Percentiles rank a stretch among this genome's conserved stretches.
Conservation (phyloP, 176 grass and related monocot genomes). For the Oryza meridionalis region DNA sequence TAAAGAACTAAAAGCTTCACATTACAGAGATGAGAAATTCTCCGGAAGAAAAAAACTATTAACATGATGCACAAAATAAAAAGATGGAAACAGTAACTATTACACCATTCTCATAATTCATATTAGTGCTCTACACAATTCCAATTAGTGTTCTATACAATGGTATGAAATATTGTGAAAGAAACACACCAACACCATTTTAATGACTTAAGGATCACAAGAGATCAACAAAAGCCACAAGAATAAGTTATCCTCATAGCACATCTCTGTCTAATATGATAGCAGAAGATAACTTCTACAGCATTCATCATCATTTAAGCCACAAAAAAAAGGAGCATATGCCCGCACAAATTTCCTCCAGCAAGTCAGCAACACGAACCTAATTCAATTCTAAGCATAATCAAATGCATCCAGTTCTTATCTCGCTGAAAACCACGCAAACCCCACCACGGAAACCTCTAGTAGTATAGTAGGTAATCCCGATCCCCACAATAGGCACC, state of each 20-base stretch:
- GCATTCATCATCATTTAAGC: not conserved
- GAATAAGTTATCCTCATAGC: not conserved
- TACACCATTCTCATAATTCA: not conserved
- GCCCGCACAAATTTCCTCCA: not conserved
- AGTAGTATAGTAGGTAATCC: not conserved
- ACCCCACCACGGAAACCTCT: not conserved
- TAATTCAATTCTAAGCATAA: not conserved
- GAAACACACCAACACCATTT: not conserved
- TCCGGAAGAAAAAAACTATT: not conserved
- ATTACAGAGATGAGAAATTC: not conserved
- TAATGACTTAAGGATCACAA: not conserved
- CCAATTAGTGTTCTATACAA: not conserved
- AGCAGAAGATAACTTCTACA: not conserved
- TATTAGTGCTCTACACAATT: not conserved
- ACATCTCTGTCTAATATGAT: not conserved
- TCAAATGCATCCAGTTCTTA: not conserved
- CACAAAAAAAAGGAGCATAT: not conserved
- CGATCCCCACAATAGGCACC: not conserved
- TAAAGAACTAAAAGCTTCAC: not conserved
- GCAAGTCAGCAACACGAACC: not conserved
- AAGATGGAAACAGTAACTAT: not conserved
- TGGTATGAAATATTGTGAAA: not conserved
- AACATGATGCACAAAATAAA: not conserved
- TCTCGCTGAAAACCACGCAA: not conserved
- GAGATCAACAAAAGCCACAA: not conserved